Conservation (phyloP, 176 grass and related monocot species). For the Phragmites australis region DNA sequence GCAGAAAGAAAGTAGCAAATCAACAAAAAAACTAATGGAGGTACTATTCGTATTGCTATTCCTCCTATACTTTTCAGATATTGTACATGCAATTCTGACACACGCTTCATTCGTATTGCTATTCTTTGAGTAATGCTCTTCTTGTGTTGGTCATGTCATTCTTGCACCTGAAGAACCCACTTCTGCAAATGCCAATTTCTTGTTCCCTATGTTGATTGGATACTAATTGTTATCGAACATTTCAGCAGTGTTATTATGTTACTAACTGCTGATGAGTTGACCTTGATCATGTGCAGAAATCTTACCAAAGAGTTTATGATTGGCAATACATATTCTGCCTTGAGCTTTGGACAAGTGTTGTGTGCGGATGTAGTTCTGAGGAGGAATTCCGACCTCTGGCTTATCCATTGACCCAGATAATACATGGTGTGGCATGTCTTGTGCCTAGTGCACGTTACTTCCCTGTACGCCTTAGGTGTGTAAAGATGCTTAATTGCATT, state of each 20-base stretch:
- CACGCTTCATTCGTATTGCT: slow-evolving; percentile 6
- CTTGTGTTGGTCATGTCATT: neutral
- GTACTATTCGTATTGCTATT: slow-evolving; percentile 39
- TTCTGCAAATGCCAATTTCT: neutral
- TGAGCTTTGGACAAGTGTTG: slow-evolving; percentile 86
- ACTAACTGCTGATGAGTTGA: slow-evolving; percentile 19
- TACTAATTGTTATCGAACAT: neutral
- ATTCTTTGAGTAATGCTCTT: neutral
- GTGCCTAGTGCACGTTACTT: slow-evolving; percentile 81
- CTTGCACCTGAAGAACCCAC: neutral
- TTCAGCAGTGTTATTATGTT: slow-evolving; percentile 25
- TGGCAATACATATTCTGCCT: slow-evolving; percentile 99
- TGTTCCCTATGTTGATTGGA: neutral
- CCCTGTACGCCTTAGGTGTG: slow-evolving; percentile 81
- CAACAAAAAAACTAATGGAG: slow-evolving; percentile 68
- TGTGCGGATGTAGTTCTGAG: slow-evolving; percentile 63
- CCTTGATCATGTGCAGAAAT: slow-evolving; percentile 67
- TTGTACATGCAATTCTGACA: slow-evolving; percentile 3
- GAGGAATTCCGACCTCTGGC: slow-evolving; percentile 79
- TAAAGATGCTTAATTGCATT: slow-evolving; percentile 93
- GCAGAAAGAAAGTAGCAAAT: slow-evolving; percentile 71
- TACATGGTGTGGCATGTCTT: slow-evolving; percentile 79
- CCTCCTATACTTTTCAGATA: neutral
- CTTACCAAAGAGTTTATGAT: slow-evolving; percentile 88
- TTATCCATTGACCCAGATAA: slow-evolving; percentile 90